These are phyloP conservation scores for Pseudopithomyces chartarum DNA, from an alignment of 2,329 filamentous ascomycete genomes.

Conservation along the genomic window DNA sequence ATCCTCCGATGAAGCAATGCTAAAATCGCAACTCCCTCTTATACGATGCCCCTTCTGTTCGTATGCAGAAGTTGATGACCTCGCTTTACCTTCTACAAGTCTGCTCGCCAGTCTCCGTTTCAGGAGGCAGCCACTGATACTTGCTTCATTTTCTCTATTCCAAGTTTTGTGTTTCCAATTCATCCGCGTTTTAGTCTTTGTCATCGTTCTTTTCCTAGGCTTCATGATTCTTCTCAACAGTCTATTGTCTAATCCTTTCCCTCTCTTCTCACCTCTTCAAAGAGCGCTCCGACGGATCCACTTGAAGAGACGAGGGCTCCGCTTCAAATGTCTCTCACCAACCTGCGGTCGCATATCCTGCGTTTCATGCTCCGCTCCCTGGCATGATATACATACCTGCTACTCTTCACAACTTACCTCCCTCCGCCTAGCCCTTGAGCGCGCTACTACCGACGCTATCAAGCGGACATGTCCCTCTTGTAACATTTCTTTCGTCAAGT, in stretches of 20 bases:
- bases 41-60: slow-evolving; percentile 87
- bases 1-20: slow-evolving; percentile 74
- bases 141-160: slow-evolving; percentile 36
- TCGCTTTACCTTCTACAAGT: slow-evolving; percentile 31
- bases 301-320: slow-evolving; percentile 72
- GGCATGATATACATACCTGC: slow-evolving; percentile 88
- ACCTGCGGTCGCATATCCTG: slow-evolving; percentile 75
- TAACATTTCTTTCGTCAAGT: slow-evolving; percentile 90
- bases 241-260: slow-evolving; percentile 25
- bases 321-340: slow-evolving; percentile 76
- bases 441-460: slow-evolving; percentile 89
- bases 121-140: slow-evolving; percentile 37
- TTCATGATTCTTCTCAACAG: slow-evolving; percentile 27
- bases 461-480: slow-evolving; percentile 95
- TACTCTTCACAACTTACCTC: slow-evolving; percentile 76
- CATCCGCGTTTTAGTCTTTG: slow-evolving; percentile 58
- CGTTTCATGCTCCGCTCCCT: slow-evolving; percentile 78
- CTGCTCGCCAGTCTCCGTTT: slow-evolving; percentile 31
- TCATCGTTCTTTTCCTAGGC: slow-evolving; percentile 57
- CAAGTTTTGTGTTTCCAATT: slow-evolving; percentile 36
- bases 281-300: slow-evolving; percentile 69
- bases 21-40: slow-evolving; percentile 74
- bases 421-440: slow-evolving; percentile 86
- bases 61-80: slow-evolving; percentile 82
- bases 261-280: slow-evolving; percentile 53